Base-by-base conservation (phyloP, 2,329 filamentous ascomycete genomes). In the Apiospora rasikravindrae region DNA sequence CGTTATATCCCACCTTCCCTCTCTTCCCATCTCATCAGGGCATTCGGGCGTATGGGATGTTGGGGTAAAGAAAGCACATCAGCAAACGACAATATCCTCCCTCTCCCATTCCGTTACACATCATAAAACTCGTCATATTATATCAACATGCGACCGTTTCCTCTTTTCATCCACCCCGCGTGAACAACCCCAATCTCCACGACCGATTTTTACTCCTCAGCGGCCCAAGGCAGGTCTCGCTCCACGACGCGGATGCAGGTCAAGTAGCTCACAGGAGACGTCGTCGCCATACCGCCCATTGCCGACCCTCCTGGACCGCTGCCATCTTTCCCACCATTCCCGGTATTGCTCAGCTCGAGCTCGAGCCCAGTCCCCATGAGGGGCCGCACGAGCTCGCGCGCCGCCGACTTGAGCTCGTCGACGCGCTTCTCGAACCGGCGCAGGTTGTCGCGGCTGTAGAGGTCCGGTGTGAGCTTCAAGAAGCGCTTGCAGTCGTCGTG, bases 401-500 rank as follows among this genome's bases (percentile, higher is more conserved):
- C 96, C 79, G 96, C 88, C 71, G 89, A 88, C 84, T 98, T 98
- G 71, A 98, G 86, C 84, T 98, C 95, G 73, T 98, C 94, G 76
- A 98, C 88, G 71, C 94, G 89, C 78, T 93, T 91, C 84, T 98
- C 96, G 76, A 98, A 97, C 4, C 93, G 88, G 73, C 92, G 90
- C 68, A 98, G 82, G 74, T 94, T 96, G n/a, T 98, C 95, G 24
- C 95, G 88, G 64, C 89, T 94, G 83, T 98, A 98, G 10, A 96
- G 83, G 26, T 96, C 93, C 0, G 94, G 93, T 14, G 90, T 92
- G 29, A 96, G 85, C 81, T 97, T 97, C 70, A 98, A 87, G 78
- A 98, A 98, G 29, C 90, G 90, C 82, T 98, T 98, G 80, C 96
- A 93, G 75, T 98, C 95, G 75, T 98, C 95, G 80, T 96, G 94